Conservation (phyloP, 305 asterid genomes). For the Coffea humblotiana region DNA sequence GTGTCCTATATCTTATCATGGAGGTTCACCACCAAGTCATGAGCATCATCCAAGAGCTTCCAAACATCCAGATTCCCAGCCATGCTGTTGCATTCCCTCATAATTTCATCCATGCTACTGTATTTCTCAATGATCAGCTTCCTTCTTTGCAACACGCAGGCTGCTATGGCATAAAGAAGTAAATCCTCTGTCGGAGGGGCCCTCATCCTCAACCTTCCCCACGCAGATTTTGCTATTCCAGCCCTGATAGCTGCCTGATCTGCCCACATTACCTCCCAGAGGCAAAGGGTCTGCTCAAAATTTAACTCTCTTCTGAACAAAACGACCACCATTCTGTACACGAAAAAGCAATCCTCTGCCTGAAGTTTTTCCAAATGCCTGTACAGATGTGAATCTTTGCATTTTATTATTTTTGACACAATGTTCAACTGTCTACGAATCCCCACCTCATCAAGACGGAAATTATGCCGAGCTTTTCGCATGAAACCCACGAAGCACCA, state of each 20-base stretch:
- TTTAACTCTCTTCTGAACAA: slow-evolving; percentile 53
- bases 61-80: slow-evolving; percentile 57
- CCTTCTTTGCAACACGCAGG: slow-evolving; percentile 58
- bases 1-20: slow-evolving; percentile 41
- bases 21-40: slow-evolving; percentile 47
- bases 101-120: slow-evolving; percentile 58
- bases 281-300: slow-evolving; percentile 53
- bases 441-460: slow-evolving; percentile 55
- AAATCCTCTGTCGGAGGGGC: slow-evolving; percentile 60
- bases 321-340: slow-evolving; percentile 59
- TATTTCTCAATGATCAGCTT: slow-evolving; percentile 53
- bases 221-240: slow-evolving; percentile 46
- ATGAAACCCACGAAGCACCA: slow-evolving; percentile 65
- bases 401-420: slow-evolving; percentile 48
- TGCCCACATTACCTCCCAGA: slow-evolving; percentile 73
- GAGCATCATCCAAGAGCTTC: slow-evolving; percentile 58
- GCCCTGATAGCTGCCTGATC: slow-evolving; percentile 60
- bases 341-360: slow-evolving; percentile 61
- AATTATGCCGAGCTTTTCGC: slow-evolving; percentile 60
- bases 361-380: slow-evolving; percentile 49
- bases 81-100: slow-evolving; percentile 56
- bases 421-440: slow-evolving; percentile 48
- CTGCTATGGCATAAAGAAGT: slow-evolving; percentile 53
- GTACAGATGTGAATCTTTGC: slow-evolving; percentile 50
- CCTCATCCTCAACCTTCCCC: slow-evolving; percentile 45